Evolutionary conservation across 208 protist genomes (phyloP).

Genomic region (Leishmania amazonensis): DNA sequence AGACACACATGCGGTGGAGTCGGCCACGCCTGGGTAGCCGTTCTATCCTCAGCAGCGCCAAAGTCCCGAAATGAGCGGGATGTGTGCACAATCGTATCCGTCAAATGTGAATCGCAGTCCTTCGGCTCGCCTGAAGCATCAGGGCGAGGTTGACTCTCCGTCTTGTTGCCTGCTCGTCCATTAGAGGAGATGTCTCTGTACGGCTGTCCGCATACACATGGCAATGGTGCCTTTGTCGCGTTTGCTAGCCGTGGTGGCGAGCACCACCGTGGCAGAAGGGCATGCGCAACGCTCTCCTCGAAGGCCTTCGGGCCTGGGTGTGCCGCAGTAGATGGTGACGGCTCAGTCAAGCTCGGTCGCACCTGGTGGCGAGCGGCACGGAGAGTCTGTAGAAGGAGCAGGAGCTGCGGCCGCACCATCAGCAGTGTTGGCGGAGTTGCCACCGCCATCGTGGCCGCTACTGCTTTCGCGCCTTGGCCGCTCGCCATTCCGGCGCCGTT

Average conservation of each 20-base stretch:
- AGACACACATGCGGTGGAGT: slow-evolving; percentile 20
- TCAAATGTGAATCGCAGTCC: not conserved
- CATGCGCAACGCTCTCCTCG: slow-evolving; percentile 15
- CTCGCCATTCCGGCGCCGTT: slow-evolving; percentile 27
- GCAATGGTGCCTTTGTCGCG: not conserved
- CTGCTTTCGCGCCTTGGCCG: slow-evolving; percentile 11
- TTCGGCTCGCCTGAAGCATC: not conserved
- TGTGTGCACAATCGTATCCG: slow-evolving; percentile 5
- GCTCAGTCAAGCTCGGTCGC: not conserved
- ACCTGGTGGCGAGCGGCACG: slow-evolving; percentile 1
- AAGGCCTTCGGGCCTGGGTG: not conserved
- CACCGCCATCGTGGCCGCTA: slow-evolving; percentile 28
- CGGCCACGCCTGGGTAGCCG: not conserved
- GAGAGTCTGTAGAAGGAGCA: slow-evolving; percentile 35
- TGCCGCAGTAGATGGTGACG: not conserved
- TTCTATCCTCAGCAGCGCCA: not conserved
- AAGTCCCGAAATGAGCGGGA: slow-evolving; percentile 1
- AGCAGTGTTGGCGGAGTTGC: slow-evolving; percentile 37
- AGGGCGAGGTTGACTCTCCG: not conserved
- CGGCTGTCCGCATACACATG: not conserved
- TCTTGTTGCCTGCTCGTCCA: not conserved
- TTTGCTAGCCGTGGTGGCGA: not conserved
- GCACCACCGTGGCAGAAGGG: slow-evolving; percentile 20
- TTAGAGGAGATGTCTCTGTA: not conserved
- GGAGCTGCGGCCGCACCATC: slow-evolving; percentile 32